Base-by-base conservation (phyloP, 129 eudicot genomes). In the Lactuca sativa region DNA sequence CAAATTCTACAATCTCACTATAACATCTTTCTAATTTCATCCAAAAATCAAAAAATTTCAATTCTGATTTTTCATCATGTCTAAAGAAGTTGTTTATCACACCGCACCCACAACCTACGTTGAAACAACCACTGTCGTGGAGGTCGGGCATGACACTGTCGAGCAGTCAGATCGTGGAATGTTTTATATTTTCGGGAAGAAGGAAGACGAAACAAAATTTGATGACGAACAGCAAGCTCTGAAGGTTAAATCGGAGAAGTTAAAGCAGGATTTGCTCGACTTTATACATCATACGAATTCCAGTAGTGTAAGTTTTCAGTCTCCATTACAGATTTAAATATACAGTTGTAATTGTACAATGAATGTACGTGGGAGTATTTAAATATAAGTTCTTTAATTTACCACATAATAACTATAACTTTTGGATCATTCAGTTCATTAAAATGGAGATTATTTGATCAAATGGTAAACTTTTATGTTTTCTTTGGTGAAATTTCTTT, bases 221-320 rank as follows among this genome's bases (percentile, higher is more conserved):
- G 71, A 81, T 34, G 90, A 81, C 6, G 84, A 80, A 4, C 56
- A 82, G 54, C 86, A 89, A 44, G 92, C 83, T 58, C 65, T 79
- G 3, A 92, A 90, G 40, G 66, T 80, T 3, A 78, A 79, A 68
- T 66, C 59, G 0, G 82, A 77, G 77, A 75, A 37, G 66, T 74
- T 16, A 48, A 47, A 72, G 62, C 83, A 75, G 33, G 51, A 73
- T 25, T 66, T 88, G 57, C 74, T 80, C 4, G 49, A 63, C 78
- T 88, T 5, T 87, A 84, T 31, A 25, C 30, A 25, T 56, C 81
- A 52, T 36, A 82, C 80, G 82, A 74, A 76, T 71, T 84, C 95
- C 8, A 82, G 90, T 72, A 81, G 95, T 73, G 98, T 92, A 86
- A 86, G 98, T 87, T 60, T 13, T 62, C 52, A 4, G 25, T 32